Percentiles rank a stretch among this genome's conserved stretches.
Conservation (phyloP, 2,329 filamentous ascomycete genomes). For the Penicillium griseofulvum region DNA sequence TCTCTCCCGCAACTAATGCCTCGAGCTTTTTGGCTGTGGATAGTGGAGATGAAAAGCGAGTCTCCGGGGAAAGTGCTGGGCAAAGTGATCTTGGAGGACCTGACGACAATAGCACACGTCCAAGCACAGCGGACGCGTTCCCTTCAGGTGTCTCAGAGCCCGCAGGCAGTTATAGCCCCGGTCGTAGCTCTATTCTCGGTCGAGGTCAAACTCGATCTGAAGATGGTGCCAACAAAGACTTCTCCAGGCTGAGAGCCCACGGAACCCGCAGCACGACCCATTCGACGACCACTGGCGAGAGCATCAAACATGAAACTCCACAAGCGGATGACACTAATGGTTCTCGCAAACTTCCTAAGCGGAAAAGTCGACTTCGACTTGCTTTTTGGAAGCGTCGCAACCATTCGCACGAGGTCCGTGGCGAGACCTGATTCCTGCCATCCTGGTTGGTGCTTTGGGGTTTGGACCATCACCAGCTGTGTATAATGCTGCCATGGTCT, state of each 20-base stretch:
- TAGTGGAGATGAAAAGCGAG: conserved; percentile 40
- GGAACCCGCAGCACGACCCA: conserved; percentile 28
- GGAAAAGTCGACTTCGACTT: conserved; percentile 40
- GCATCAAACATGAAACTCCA: conserved; percentile 24
- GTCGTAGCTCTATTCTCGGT: conserved; percentile 21
- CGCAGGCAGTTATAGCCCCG: conserved; percentile 23
- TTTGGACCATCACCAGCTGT: conserved; percentile 9
- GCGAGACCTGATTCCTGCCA: conserved; percentile 29
- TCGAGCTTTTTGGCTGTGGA: conserved; percentile 45
- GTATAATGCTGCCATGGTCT: conserved; percentile 25
- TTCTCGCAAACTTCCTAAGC: conserved; percentile 34
- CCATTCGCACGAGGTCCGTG: conserved; percentile 32
- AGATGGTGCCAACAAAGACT: conserved; percentile 27
- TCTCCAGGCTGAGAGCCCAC: conserved; percentile 20
- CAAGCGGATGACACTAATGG: conserved; percentile 23
- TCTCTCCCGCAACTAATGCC: conserved; percentile 45
- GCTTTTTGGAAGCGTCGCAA: conserved; percentile 43
- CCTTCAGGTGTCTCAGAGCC: conserved; percentile 20
- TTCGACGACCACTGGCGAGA: conserved; percentile 29
- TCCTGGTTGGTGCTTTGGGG: conserved; percentile 8
- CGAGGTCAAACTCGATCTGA: conserved; percentile 15
- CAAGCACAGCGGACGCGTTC: conserved; percentile 31
- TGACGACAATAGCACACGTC: conserved; percentile 28
- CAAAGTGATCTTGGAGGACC: conserved; percentile 32
- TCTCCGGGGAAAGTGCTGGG: conserved; percentile 27